phyloP scores from a whole-genome alignment of 2,329 filamentous ascomycete genomes.

The Sporothrix sp. region DNA sequence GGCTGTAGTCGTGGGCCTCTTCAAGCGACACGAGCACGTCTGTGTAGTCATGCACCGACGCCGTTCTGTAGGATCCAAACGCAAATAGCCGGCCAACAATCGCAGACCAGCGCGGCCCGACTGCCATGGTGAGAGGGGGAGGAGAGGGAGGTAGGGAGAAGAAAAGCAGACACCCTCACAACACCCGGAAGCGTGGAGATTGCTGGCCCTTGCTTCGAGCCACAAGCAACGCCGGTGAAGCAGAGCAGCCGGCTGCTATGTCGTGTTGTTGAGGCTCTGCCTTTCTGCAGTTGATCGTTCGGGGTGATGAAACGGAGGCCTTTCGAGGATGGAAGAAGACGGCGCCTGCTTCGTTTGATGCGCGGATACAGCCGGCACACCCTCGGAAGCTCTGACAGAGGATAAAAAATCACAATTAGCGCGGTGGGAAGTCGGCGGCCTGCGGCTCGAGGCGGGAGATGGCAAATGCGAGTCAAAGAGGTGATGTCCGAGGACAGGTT shows the following conservation, averaged over 20 bases:
- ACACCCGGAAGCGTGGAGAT: too few relatives aligned
- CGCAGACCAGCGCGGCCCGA: conserved; percentile 1
- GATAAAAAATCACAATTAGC: too few relatives aligned
- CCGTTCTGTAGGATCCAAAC: conserved; percentile 20
- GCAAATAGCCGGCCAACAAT: conserved; percentile 1
- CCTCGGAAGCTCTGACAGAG: not conserved
- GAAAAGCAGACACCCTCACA: not conserved
- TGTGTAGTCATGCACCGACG: conserved; percentile 41
- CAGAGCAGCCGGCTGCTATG: too few relatives aligned
- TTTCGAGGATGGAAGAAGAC: too few relatives aligned
- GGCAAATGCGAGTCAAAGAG: not conserved
- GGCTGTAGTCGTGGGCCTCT: conserved; percentile 46
- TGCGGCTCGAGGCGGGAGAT: not conserved
- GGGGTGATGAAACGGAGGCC: too few relatives aligned
- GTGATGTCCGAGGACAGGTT: not conserved
- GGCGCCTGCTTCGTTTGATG: not conserved
- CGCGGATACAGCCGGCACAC: not conserved
- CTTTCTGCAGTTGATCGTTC: too few relatives aligned
- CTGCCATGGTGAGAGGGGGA: not conserved
- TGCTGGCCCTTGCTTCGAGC: too few relatives aligned
- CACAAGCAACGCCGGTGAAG: too few relatives aligned
- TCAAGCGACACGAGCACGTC: conserved; percentile 44
- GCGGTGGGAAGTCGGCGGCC: too few relatives aligned
- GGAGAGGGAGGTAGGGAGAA: not conserved
- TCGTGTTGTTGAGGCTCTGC: too few relatives aligned